These are phyloP conservation scores for Hortiboletus campestris DNA, from an alignment of 768 basidiomycete species.

Conservation along the genomic window DNA sequence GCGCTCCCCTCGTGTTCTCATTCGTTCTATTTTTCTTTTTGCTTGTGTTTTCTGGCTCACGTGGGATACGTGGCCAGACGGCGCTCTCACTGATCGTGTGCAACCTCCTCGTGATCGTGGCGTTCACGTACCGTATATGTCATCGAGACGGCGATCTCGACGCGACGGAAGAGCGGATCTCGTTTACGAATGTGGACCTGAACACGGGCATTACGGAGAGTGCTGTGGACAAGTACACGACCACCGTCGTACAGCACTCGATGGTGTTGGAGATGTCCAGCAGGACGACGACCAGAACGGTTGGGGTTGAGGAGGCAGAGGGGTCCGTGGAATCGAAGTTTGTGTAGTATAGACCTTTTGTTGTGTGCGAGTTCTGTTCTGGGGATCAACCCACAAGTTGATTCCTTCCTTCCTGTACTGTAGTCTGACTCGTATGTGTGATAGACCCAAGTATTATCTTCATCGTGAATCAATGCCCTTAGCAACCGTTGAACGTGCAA, in stretches of 20 bases:
- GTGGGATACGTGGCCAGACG: constrained; percentile 2
- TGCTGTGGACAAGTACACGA: not conserved
- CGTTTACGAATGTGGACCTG: constrained; percentile 19
- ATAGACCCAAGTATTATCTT: not conserved
- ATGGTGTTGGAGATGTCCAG: not conserved
- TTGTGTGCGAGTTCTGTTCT: not conserved
- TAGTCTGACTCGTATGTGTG: not conserved
- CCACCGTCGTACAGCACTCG: not conserved
- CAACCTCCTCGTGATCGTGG: constrained; percentile 26
- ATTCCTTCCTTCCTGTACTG: not conserved
- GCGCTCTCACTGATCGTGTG: constrained; percentile 26
- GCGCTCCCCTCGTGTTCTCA: not conserved
- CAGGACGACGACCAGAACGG: not conserved
- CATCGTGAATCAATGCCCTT: too few species aligned
- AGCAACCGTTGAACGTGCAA: too few species aligned
- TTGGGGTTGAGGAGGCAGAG: not conserved
- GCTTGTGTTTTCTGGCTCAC: not conserved
- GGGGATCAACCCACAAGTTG: not conserved
- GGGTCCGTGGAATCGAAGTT: not conserved
- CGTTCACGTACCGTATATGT: constrained; percentile 20
- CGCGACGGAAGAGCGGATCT: not conserved
- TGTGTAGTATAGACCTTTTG: not conserved
- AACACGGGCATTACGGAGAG: not conserved
- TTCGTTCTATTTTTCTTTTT: not conserved
- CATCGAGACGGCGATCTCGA: constrained; percentile 7